phyloP scores from a whole-genome alignment of 805 yeast species.

The Cephaloascus fragrans region DNA sequence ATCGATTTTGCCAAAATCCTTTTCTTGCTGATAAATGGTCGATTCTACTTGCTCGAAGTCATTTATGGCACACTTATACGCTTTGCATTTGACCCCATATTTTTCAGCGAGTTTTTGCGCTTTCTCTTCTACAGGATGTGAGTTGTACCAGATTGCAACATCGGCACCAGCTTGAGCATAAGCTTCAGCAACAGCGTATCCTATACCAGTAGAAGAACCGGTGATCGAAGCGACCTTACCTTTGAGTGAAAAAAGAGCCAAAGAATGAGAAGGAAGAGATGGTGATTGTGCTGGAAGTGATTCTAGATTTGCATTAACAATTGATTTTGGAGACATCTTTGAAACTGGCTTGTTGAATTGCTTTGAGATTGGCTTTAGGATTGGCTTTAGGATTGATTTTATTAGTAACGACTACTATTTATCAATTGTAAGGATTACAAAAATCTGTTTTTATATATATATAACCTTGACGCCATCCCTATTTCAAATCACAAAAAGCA shows the following conservation, averaged over 20 bases:
- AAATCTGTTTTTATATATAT: too few relatives aligned
- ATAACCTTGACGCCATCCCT: too few relatives aligned
- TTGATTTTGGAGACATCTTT: background rate
- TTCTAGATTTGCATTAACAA: background rate
- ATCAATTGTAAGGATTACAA: too few relatives aligned
- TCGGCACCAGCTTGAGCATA: conserved; percentile 85
- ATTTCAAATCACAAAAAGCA: too few relatives aligned
- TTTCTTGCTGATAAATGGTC: conserved; percentile 38
- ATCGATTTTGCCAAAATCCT: conserved; percentile 75
- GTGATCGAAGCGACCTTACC: conserved; percentile 79
- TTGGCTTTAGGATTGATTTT: too few relatives aligned
- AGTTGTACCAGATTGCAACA: conserved; percentile 52
- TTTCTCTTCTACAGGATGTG: conserved; percentile 52
- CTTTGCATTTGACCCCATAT: conserved; percentile 53
- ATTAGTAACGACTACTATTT: too few relatives aligned
- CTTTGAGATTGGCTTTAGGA: too few relatives aligned
- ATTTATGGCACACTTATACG: conserved; percentile 53
- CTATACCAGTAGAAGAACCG: conserved; percentile 83
- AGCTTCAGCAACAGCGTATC: conserved; percentile 72
- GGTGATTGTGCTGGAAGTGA: conserved; percentile 11
- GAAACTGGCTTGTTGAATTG: too few relatives aligned
- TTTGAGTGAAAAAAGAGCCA: conserved; percentile 67
- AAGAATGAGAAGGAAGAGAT: conserved; percentile 36
- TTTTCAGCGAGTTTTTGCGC: conserved; percentile 45
- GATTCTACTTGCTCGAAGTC: conserved; percentile 38